These are phyloP conservation scores for Phyllosticta ampelicida DNA, from an alignment of 2,329 filamentous ascomycete genomes.

Conservation along the genomic window DNA sequence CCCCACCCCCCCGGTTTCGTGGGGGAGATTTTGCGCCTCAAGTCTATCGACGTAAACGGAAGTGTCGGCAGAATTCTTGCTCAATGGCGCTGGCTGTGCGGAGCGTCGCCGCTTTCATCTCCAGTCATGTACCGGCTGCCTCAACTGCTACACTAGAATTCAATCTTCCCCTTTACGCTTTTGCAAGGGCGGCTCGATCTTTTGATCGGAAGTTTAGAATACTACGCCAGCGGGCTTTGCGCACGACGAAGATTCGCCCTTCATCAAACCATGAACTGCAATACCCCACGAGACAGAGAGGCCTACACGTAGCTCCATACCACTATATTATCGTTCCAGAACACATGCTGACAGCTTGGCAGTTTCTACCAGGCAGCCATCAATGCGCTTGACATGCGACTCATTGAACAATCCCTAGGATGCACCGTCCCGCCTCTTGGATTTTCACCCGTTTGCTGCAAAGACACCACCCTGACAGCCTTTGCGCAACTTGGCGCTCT, in stretches of 20 bases:
- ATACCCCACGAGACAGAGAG: constrained; percentile 3
- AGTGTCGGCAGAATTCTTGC: not conserved
- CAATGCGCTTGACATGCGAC: constrained; percentile 6
- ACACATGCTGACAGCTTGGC: not conserved
- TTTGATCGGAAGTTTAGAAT: not conserved
- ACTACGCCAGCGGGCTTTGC: not conserved
- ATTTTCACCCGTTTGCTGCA: constrained; percentile 13
- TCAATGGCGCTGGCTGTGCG: not conserved
- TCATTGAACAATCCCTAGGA: not conserved
- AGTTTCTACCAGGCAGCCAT: constrained; percentile 9
- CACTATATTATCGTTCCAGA: not conserved
- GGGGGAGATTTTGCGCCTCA: not conserved
- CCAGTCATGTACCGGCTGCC: not conserved
- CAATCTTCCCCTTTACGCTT: not conserved
- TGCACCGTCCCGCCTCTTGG: not conserved
- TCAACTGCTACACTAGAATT: not conserved
- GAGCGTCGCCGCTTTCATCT: not conserved
- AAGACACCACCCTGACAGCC: constrained; percentile 26
- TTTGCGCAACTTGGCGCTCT: constrained; percentile 30
- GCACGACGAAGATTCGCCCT: not conserved
- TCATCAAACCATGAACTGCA: constrained; percentile 5
- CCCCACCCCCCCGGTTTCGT: not conserved
- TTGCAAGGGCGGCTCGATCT: not conserved
- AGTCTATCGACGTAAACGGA: not conserved
- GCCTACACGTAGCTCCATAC: constrained; percentile 2